phyloP scores from a whole-genome alignment of 192 early-diverging fungal species.

The Podila epicladia region DNA sequence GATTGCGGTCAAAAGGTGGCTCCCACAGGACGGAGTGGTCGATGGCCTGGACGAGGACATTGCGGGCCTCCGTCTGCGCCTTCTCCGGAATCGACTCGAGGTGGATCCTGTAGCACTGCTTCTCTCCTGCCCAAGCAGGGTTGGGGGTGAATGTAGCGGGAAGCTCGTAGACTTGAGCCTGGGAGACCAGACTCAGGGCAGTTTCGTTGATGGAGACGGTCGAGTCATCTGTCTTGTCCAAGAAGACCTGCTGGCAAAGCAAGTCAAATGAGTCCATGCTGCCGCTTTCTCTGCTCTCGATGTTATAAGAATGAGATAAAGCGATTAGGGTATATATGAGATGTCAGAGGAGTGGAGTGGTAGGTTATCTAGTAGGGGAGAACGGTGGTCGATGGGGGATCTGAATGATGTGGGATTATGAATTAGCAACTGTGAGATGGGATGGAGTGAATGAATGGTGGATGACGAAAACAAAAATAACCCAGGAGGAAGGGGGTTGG shows the following conservation, averaged over 20 bases:
- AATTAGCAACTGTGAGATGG: not conserved
- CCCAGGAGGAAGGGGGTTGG: too few relatives aligned
- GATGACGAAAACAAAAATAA: too few relatives aligned
- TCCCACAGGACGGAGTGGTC: constrained; percentile 9
- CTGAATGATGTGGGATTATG: not conserved
- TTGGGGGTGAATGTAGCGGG: not conserved
- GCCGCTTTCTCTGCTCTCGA: too few relatives aligned
- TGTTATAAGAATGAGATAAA: too few relatives aligned
- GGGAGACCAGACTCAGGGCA: constrained; percentile 28
- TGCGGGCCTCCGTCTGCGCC: not conserved
- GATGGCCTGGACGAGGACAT: constrained; percentile 16
- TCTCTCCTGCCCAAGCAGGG: not conserved
- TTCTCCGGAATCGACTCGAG: constrained; percentile 19
- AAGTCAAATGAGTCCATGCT: not conserved
- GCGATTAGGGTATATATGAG: too few relatives aligned
- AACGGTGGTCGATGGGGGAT: not conserved
- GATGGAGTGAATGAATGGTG: too few relatives aligned
- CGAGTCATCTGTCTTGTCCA: not conserved
- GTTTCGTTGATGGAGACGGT: constrained; percentile 26
- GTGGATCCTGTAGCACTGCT: constrained; percentile 36
- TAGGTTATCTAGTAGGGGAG: too few relatives aligned
- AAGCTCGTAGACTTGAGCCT: constrained; percentile 33
- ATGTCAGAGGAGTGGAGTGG: too few relatives aligned
- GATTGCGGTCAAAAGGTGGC: constrained; percentile 38
- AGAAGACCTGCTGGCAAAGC: constrained; percentile 5